Base-by-base conservation (phyloP, 2,329 filamentous ascomycete species). In the Paecilomyces formosus region DNA sequence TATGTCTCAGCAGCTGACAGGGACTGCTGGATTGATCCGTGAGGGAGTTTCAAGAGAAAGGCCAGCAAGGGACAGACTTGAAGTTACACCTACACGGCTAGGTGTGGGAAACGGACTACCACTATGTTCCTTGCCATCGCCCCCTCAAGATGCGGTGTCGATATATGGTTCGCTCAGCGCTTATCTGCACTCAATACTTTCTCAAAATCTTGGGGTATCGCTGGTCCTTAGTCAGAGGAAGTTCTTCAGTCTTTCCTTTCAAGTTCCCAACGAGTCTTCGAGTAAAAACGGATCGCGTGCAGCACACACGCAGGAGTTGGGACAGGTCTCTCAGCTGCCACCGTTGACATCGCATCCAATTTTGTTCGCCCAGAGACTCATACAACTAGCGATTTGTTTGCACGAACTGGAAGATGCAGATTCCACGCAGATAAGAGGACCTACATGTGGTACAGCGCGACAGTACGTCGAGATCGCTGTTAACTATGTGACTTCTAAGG, bases 401-500 rank as follows among this genome's bases (percentile, higher is more conserved):
- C 57, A 59, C 13, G 54, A 65, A 13, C 56, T 62, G 8, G 57
- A 62, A 9, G 12, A 53, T 1, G 52, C 18, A 2, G 50, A 56
- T 5, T 55, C 55, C 2, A 21, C 56, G n/a, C 35, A 62, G n/a
- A 39, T 60, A 8, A 57, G 57, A 18, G 59, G 59, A 33, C 54
- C 64, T 2, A 53, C 58, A 24, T 15, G 28, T 3, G 49, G 57
- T 18, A 56, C 56, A 21, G 58, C 60, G 3, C 49, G 31, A 26
- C 59, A 57, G 9, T 64, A 60, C 18, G 57, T 59, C 15, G 53
- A 63, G 21, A 45, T 56, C 22, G 63, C 63, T 1, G 60, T 53
- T 8, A 54, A 55, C 21, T 49, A 59, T 53, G 63, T 84, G n/a
- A 65, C 78, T 13, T 72, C 72, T 2, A 75, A 80, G 35, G 78